Evolutionary conservation across 352 stramenopile species (phyloP).

Genomic region (Blastocystis hominis): DNA sequence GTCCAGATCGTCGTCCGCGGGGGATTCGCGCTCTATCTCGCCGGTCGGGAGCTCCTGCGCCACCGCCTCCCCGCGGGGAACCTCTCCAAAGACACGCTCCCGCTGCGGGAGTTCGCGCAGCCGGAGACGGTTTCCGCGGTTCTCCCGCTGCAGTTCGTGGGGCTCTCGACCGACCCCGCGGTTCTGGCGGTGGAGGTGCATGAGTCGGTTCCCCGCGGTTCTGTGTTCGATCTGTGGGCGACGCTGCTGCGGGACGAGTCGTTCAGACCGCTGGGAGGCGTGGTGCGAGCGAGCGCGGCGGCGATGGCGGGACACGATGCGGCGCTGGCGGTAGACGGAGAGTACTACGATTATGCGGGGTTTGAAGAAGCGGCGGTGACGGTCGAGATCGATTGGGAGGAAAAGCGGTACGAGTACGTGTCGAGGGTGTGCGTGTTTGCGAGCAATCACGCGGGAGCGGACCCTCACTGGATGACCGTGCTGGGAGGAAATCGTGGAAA

Average conservation of each 20-base stretch:
- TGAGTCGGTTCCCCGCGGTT: neutral
- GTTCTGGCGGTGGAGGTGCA: constrained; percentile 23
- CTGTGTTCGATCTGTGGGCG: neutral
- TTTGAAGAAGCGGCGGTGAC: neutral
- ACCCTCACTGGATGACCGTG: neutral
- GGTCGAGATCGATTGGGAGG: neutral
- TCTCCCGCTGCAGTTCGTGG: constrained; percentile 4
- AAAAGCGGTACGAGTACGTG: constrained; percentile 7
- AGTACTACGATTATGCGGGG: neutral
- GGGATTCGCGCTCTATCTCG: neutral
- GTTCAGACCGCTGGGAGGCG: neutral
- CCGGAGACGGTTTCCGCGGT: neutral
- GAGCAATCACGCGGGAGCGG: neutral
- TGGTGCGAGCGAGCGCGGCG: neutral
- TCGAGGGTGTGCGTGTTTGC: neutral
- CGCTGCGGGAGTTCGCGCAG: neutral
- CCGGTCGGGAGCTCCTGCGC: neutral
- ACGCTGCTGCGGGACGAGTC: neutral
- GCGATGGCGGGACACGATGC: neutral
- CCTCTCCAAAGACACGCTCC: neutral
- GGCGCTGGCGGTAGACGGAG: neutral
- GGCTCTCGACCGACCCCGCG: neutral
- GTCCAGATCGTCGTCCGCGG: neutral
- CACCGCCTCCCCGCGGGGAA: neutral
- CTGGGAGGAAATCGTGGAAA: neutral